Evolutionary conservation across 2,329 filamentous ascomycete species (phyloP).

Genomic region (Neonectria ditissima): DNA sequence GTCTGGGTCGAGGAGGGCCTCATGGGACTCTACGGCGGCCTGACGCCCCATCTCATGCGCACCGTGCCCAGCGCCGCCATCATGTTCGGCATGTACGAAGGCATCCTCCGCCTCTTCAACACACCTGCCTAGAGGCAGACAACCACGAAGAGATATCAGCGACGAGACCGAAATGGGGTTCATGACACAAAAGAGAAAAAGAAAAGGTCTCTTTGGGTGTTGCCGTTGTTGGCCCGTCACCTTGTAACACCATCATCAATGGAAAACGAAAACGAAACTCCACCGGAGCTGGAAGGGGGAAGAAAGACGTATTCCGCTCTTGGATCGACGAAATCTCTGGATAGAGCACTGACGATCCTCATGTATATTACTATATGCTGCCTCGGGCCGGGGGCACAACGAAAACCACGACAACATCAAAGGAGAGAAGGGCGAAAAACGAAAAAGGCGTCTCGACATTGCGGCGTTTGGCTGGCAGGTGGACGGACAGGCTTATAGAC

Average conservation of each 20-base stretch:
- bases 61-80: conserved; percentile 94
- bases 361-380: conserved; percentile 1
- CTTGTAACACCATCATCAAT: conserved; percentile 5
- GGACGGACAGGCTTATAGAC: conserved; percentile 9
- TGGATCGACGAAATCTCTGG: background rate
- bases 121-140: conserved; percentile 48
- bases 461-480: conserved; percentile 18
- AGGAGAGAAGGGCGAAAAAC: background rate
- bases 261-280: background rate
- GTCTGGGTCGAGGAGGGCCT: conserved; percentile 92
- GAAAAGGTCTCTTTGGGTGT: background rate
- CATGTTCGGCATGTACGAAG: conserved; percentile 92
- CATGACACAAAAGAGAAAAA: background rate
- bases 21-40: conserved; percentile 85
- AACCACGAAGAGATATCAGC: background rate
- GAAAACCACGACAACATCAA: background rate
- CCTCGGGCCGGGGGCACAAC: background rate
- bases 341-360: background rate
- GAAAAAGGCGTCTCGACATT: conserved; percentile 4
- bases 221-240: background rate
- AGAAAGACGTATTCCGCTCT: conserved; percentile 1
- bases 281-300: background rate
- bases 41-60: conserved; percentile 91
- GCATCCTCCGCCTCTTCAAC: conserved; percentile 63
- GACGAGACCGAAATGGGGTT: background rate